phyloP scores from a whole-genome alignment of 1,284 basidiomycete genomes.

The Ustilago vetiveriae region DNA sequence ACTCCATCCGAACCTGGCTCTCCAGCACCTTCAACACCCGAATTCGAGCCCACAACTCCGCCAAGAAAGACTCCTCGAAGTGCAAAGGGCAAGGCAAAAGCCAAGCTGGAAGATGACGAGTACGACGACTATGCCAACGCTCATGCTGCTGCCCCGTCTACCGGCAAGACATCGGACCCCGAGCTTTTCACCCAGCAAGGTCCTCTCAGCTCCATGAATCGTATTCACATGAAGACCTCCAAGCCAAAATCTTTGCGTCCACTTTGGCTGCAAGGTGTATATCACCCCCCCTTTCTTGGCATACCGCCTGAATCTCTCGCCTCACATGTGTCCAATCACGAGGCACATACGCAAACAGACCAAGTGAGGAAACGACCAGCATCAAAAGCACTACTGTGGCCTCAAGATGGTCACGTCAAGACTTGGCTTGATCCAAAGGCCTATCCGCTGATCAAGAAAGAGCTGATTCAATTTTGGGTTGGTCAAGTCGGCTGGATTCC shows the following conservation, averaged over 20 bases:
- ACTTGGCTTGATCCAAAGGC: constrained; percentile 16
- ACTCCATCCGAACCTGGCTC: background rate
- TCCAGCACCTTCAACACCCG: background rate
- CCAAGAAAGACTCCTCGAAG: background rate
- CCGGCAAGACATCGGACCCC: constrained; percentile 16
- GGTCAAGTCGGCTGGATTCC: constrained; percentile 33
- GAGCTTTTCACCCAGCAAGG: constrained; percentile 18
- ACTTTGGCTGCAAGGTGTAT: constrained; percentile 26
- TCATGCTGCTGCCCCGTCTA: constrained; percentile 5
- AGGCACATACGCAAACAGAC: constrained; percentile 2
- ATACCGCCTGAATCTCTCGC: constrained; percentile 4
- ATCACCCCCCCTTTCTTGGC: constrained; percentile 25
- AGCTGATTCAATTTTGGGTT: constrained; percentile 18
- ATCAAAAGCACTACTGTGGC: constrained; percentile 21
- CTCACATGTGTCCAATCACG: constrained; percentile 1
- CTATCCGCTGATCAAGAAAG: constrained; percentile 16
- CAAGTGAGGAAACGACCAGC: background rate
- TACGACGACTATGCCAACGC: constrained; percentile 8
- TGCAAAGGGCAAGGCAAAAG: constrained; percentile 8
- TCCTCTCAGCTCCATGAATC: constrained; percentile 8
- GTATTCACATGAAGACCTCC: constrained; percentile 13
- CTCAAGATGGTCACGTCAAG: constrained; percentile 17
- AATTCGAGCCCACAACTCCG: background rate
- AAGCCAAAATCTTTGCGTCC: constrained; percentile 22
- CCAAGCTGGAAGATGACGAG: constrained; percentile 1